Base-by-base conservation (phyloP, 768 basidiomycete genomes). In the Guyanaporus albipodus region DNA sequence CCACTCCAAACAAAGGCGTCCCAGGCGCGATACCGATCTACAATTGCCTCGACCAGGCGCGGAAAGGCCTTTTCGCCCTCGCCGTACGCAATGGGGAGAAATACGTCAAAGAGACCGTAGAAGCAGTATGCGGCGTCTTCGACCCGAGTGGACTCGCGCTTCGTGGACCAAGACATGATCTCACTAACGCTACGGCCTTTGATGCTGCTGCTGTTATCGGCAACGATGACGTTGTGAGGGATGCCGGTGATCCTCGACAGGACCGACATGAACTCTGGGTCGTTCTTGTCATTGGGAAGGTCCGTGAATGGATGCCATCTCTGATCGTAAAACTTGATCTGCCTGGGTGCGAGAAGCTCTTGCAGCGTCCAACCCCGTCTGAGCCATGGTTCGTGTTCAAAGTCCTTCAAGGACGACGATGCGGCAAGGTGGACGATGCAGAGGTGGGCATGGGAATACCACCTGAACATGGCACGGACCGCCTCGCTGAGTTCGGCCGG, bases 61-160 rank as follows among this genome's bases (percentile, higher is more conserved):
- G 52, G 55, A 34, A 67, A 68, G 0, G 66, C 65, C 15, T 36
- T 58, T 21, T 53, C 55, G 9, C 66, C 67, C 23, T 67, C 67
- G 8, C 66, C 67, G 28, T 67, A 67, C 26, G 50, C 41, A 38
- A 67, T 50, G 6, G 55, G 37, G 15, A 57, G 42, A 42, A 49
- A 42, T 26, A 65, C 50, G 21, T 55, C 45, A 15, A 67, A 63
- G 21, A 67, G 42, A 15, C 65, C 67, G 9, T 49, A 53, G 4
- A 67, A 49, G 9, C 50, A 61, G 35, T 67, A 67, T 1, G 67
- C 59, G 1, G 46, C 42, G 14, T 68, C 66, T 36, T 68, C 67
- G 22, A 49, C 38, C 12, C 49, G 53, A 0, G 59, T 65, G 8
- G 66, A 68, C 38, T 53, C 52, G 41, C 66, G 61, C 3, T 36